Percentiles rank a stretch among this genome's conserved stretches.
Conservation (phyloP, 768 basidiomycete genomes). For the Lepiota subincarnata region DNA sequence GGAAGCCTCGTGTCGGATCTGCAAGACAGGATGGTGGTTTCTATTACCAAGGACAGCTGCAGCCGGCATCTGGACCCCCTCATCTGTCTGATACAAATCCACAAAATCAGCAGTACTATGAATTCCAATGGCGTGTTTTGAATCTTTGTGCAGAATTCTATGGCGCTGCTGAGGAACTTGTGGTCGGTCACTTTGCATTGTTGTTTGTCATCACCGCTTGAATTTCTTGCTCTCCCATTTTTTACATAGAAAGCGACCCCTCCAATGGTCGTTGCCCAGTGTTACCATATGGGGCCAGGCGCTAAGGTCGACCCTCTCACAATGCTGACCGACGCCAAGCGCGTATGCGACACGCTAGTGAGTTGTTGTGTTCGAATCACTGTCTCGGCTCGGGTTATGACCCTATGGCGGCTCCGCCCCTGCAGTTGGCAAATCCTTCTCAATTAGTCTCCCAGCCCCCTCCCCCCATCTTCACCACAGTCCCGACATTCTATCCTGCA, state of each 20-base stretch:
- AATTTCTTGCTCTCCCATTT: constrained; percentile 6
- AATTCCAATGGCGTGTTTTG: constrained; percentile 82
- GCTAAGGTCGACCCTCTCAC: constrained; percentile 68
- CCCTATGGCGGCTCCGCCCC: constrained; percentile 13
- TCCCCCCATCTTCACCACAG: constrained; percentile 48
- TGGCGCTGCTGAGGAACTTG: constrained; percentile 77
- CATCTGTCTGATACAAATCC: constrained; percentile 49
- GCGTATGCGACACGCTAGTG: constrained; percentile 74
- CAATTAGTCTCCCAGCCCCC: constrained; percentile 65
- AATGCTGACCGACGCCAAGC: constrained; percentile 75
- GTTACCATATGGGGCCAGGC: constrained; percentile 68
- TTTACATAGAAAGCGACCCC: constrained; percentile 61
- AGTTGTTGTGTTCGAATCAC: constrained; percentile 17
- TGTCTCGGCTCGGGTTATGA: constrained; percentile 1
- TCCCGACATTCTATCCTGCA: constrained; percentile 36
- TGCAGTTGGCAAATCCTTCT: constrained; percentile 69
- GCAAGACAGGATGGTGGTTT: constrained; percentile 37
- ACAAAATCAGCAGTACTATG: constrained; percentile 76
- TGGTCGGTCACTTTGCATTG: constrained; percentile 46
- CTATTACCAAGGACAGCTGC: constrained; percentile 35
- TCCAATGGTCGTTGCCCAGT: constrained; percentile 73
- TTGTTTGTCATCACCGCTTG: constrained; percentile 11
- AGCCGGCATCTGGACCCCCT: constrained; percentile 29
- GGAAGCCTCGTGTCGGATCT: constrained; percentile 39
- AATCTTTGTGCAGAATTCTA: constrained; percentile 85